Conservation (phyloP, 768 basidiomycete species). For the Mycena alexandri region DNA sequence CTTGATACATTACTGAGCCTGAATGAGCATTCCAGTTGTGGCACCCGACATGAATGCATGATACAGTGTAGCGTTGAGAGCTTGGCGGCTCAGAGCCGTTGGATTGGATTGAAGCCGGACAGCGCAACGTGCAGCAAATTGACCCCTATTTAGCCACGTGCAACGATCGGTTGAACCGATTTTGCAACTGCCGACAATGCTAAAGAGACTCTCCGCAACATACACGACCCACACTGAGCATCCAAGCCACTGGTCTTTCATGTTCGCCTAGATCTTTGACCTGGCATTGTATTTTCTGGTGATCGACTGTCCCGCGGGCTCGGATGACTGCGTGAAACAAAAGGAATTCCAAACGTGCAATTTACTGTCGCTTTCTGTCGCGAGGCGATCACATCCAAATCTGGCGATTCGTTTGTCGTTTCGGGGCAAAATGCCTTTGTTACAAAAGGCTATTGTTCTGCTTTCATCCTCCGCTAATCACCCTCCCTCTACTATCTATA, state of each 20-base stretch:
- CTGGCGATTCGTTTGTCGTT: conserved; percentile 26
- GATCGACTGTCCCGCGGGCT: neutral
- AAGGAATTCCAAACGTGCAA: conserved; percentile 29
- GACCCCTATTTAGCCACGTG: conserved; percentile 2
- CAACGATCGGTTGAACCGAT: neutral
- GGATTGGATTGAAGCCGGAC: no score
- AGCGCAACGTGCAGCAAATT: neutral
- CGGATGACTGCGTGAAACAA: conserved; percentile 10
- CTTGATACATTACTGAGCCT: no score
- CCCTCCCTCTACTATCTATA: conserved; percentile 34
- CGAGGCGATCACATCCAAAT: conserved; percentile 19
- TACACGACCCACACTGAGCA: neutral
- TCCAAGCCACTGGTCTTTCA: neutral
- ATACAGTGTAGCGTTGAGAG: no score
- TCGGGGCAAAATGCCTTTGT: conserved; percentile 22
- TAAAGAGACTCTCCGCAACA: neutral
- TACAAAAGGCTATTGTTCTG: conserved; percentile 41
- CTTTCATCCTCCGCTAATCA: conserved; percentile 40
- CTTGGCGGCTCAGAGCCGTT: no score
- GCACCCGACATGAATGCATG: no score
- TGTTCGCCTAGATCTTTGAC: conserved; percentile 1
- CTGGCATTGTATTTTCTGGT: conserved; percentile 11
- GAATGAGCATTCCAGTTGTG: no score
- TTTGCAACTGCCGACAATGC: neutral
- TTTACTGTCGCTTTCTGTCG: conserved; percentile 23